phyloP scores from a whole-genome alignment of 345 rosid species.

The Turritis glabra region DNA sequence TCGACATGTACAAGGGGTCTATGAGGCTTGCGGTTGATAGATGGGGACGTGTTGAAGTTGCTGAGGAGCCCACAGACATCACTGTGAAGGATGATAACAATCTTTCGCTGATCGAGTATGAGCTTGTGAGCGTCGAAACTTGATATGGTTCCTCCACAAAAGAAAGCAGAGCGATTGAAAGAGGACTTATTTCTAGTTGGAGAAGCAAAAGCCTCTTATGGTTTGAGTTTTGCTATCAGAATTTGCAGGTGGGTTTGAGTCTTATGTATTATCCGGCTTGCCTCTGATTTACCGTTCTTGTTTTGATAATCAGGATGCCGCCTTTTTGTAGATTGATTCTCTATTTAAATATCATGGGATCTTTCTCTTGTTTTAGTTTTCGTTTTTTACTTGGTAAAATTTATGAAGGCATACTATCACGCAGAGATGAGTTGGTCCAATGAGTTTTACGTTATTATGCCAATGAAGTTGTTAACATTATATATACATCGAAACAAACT shows the following conservation, averaged over 20 bases:
- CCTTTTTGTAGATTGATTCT: no score
- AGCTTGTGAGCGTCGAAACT: slow-evolving; percentile 62
- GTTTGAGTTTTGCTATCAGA: slow-evolving; percentile 33
- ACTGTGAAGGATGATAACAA: slow-evolving; percentile 78
- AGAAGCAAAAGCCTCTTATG: slow-evolving; percentile 8
- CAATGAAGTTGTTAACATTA: neutral
- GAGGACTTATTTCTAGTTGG: slow-evolving; percentile 3
- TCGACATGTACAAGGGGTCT: slow-evolving; percentile 78
- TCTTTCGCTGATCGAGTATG: slow-evolving; percentile 73
- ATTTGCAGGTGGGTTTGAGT: slow-evolving; percentile 32
- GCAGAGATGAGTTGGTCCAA: neutral
- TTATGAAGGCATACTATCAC: neutral
- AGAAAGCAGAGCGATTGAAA: slow-evolving; percentile 20
- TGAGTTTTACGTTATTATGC: neutral
- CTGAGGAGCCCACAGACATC: slow-evolving; percentile 53
- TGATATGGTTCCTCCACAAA: slow-evolving; percentile 8
- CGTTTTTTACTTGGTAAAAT: neutral
- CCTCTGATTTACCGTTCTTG: slow-evolving; percentile 14
- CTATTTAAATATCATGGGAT: slow-evolving; percentile 4
- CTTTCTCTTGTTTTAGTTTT: slow-evolving; percentile 15
- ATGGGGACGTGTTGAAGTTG: slow-evolving; percentile 64
- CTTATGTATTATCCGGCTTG: slow-evolving; percentile 24
- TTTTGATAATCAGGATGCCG: neutral
- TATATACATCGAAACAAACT: neutral
- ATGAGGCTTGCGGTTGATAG: slow-evolving; percentile 83